Conservation (phyloP, 2,329 filamentous ascomycete genomes). For the Diaporthe vexans region DNA sequence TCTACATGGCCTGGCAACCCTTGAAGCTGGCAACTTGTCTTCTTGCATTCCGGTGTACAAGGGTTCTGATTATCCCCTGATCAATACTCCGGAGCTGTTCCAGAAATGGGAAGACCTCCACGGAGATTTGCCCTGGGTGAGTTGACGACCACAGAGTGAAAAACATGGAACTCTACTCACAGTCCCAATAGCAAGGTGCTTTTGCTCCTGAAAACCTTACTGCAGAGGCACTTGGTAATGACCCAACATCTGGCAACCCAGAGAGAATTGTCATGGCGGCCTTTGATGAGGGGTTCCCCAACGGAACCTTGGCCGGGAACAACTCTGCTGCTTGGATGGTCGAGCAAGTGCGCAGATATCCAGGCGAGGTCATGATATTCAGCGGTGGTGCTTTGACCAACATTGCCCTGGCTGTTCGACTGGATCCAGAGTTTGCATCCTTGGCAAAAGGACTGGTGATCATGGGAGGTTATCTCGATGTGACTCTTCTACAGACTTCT, state of each 20-base stretch:
- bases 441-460: slow-evolving; percentile 61
- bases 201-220: slow-evolving; percentile 60
- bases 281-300: slow-evolving; percentile 62
- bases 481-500: slow-evolving; percentile 52
- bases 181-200: slow-evolving; percentile 52
- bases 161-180: not conserved
- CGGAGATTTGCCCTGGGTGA: slow-evolving; percentile 58
- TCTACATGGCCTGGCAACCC: slow-evolving; percentile 60
- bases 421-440: slow-evolving; percentile 61
- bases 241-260: slow-evolving; percentile 61
- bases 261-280: slow-evolving; percentile 55
- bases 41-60: slow-evolving; percentile 63
- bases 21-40: slow-evolving; percentile 60
- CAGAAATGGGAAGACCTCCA: slow-evolving; percentile 60
- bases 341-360: slow-evolving; percentile 62
- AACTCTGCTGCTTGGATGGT: slow-evolving; percentile 62
- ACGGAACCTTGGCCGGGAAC: slow-evolving; percentile 55
- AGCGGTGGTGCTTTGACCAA: slow-evolving; percentile 63
- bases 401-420: slow-evolving; percentile 60
- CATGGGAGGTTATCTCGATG: slow-evolving; percentile 65
- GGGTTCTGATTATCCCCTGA: slow-evolving; percentile 61
- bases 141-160: not conserved
- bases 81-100: slow-evolving; percentile 60
- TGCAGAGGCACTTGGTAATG: slow-evolving; percentile 55
- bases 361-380: slow-evolving; percentile 64